Percentiles rank a stretch among this genome's conserved stretches.
These are phyloP conservation scores for Tolypocladium endophyticum DNA, from an alignment of 2,329 filamentous ascomycete genomes.

Conservation along the genomic window DNA sequence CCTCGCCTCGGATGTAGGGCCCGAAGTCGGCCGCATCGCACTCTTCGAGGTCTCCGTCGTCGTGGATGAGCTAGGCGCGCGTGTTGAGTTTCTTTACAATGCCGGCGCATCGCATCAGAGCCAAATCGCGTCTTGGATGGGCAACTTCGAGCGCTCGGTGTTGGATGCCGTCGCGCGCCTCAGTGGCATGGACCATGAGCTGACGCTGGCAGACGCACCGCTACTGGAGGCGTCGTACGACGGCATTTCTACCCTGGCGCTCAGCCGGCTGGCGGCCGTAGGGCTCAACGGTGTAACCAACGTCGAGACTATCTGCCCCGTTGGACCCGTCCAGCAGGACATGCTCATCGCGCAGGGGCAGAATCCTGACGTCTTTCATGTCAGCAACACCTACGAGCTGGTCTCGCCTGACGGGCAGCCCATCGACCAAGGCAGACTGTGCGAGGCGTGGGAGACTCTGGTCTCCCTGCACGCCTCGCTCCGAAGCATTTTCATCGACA, in stretches of 20 bases:
- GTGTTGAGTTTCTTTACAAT: conserved; percentile 35
- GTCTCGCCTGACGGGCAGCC: conserved; percentile 22
- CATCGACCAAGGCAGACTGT: conserved; percentile 33
- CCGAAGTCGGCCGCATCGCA: conserved; percentile 35
- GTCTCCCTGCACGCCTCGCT: conserved; percentile 33
- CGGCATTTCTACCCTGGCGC: conserved; percentile 32
- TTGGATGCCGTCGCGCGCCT: conserved; percentile 32
- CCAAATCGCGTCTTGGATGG: conserved; percentile 35
- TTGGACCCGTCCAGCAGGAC: conserved; percentile 36
- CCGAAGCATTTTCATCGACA: conserved; percentile 41
- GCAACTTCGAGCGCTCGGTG: conserved; percentile 33
- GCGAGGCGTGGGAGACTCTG: conserved; percentile 38
- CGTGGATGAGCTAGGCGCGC: conserved; percentile 31
- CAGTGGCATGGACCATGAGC: conserved; percentile 29
- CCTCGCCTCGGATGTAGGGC: conserved; percentile 31
- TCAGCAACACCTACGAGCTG: conserved; percentile 38
- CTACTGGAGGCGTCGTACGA: conserved; percentile 36
- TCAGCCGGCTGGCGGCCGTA: conserved; percentile 27
- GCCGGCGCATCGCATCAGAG: conserved; percentile 28
- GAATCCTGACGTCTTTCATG: conserved; percentile 29
- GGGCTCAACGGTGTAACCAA: conserved; percentile 30
- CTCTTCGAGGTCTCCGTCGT: conserved; percentile 40
- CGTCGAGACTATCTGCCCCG: conserved; percentile 38
- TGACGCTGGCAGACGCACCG: conserved; percentile 40
- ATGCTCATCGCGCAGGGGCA: conserved; percentile 35